Conservation (phyloP, 2,329 filamentous ascomycete species). For the Trichothecium roseum region DNA sequence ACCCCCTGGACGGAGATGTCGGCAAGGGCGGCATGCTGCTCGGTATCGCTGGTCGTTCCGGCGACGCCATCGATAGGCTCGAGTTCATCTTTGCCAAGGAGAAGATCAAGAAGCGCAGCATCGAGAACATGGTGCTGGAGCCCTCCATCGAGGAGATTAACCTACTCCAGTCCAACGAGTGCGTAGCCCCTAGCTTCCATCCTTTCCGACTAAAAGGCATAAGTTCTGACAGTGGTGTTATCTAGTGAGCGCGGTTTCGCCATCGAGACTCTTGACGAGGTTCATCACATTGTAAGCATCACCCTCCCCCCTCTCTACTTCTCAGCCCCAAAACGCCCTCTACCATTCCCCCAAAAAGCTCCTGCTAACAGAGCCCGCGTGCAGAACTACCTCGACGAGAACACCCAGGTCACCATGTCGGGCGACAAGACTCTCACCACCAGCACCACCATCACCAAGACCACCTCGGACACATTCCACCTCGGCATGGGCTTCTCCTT, state of each 20-base stretch:
- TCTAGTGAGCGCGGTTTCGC: neutral
- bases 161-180: conserved; percentile 1
- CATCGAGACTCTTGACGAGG: conserved; percentile 1
- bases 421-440: conserved; percentile 1
- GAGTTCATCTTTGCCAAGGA: conserved; percentile 1
- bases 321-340: too few species aligned
- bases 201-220: too few species aligned
- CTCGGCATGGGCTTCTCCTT: conserved; percentile 1
- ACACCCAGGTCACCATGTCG: neutral
- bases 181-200: neutral
- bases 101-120: neutral
- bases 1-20: too few species aligned
- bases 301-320: too few species aligned
- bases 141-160: conserved; percentile 2
- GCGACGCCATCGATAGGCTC: neutral
- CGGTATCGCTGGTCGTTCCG: neutral
- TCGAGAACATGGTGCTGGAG: conserved; percentile 1
- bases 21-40: conserved; percentile 1
- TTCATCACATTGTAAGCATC: neutral
- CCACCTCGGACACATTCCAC: conserved; percentile 2
- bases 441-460: neutral
- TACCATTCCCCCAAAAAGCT: too few species aligned
- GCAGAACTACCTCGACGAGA: neutral
- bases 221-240: too few species aligned
- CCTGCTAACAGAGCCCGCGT: too few species aligned